Percentiles rank a stretch among this genome's conserved stretches.
Conservation (phyloP, 148 eudicot genomes). For the Cornus suecica region DNA sequence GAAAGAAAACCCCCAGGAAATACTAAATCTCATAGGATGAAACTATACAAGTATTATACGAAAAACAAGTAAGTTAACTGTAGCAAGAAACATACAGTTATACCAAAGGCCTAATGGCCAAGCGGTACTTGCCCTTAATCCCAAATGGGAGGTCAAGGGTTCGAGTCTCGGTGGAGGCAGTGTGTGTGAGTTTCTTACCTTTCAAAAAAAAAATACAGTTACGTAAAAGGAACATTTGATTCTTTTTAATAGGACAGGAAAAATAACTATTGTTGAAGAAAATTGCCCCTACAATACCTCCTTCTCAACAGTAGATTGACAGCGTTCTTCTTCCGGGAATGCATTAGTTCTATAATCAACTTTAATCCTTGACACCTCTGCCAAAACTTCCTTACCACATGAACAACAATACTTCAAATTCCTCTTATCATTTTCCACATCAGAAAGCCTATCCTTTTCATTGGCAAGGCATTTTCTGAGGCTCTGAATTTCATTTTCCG, state of each 20-base stretch:
- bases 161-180: too few species aligned
- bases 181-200: too few species aligned
- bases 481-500: conserved; percentile 48
- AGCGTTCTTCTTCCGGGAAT: conserved; percentile 12
- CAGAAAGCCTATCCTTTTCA: conserved; percentile 32
- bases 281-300: conserved; percentile 26
- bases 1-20: not conserved
- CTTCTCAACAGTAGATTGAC: conserved; percentile 16
- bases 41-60: not conserved
- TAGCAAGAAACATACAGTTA: not conserved
- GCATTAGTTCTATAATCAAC: conserved; percentile 18
- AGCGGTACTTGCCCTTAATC: too few species aligned
- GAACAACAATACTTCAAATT: conserved; percentile 36
- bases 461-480: conserved; percentile 32
- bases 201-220: not conserved
- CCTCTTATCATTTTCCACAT: conserved; percentile 44
- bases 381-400: conserved; percentile 20
- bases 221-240: not conserved
- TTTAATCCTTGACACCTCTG: conserved; percentile 2
- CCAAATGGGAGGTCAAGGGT: too few species aligned
- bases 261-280: not conserved
- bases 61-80: not conserved
- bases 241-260: not conserved
- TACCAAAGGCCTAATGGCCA: too few species aligned
- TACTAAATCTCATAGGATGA: conserved; percentile 1